These are phyloP conservation scores for Penicillium turbatum DNA, from an alignment of 495 filamentous ascomycete genomes.

Conservation along the genomic window DNA sequence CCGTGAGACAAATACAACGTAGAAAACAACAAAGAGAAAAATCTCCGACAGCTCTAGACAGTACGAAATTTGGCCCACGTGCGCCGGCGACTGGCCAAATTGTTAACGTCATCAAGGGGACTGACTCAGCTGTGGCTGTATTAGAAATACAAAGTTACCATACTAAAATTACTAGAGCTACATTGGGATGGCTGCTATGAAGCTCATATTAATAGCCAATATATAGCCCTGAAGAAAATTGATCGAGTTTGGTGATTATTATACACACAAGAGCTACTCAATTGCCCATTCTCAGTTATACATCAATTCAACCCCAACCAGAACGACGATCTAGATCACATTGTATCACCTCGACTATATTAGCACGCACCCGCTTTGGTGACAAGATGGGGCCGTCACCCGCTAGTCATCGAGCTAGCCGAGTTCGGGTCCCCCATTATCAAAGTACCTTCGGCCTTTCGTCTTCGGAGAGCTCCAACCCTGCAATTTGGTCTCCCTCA, in stretches of 20 bases:
- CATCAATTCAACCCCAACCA: neutral
- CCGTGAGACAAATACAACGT: neutral
- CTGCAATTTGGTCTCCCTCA: constrained; percentile 4
- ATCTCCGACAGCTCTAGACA: no score
- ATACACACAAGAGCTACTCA: no score
- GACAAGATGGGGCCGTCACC: constrained; percentile 6
- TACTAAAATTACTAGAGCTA: neutral
- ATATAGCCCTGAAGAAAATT: neutral
- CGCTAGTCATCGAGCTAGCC: constrained; percentile 9
- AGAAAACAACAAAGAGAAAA: neutral
- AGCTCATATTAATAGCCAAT: neutral
- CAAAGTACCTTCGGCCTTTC: constrained; percentile 13
- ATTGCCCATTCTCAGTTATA: neutral
- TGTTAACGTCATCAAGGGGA: neutral
- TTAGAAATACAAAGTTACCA: neutral
- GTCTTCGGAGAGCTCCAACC: constrained; percentile 13
- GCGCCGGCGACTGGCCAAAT: constrained; percentile 6
- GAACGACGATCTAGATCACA: neutral
- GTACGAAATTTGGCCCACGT: constrained; percentile 6
- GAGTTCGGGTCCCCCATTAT: constrained; percentile 11
- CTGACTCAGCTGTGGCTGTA: neutral
- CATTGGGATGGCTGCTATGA: neutral
- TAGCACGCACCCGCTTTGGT: neutral
- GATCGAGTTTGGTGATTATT: no score
- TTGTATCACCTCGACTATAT: neutral